Evolutionary conservation across 306 rosid genomes (phyloP).

Genomic region (Oemleria cerasiformis): DNA sequence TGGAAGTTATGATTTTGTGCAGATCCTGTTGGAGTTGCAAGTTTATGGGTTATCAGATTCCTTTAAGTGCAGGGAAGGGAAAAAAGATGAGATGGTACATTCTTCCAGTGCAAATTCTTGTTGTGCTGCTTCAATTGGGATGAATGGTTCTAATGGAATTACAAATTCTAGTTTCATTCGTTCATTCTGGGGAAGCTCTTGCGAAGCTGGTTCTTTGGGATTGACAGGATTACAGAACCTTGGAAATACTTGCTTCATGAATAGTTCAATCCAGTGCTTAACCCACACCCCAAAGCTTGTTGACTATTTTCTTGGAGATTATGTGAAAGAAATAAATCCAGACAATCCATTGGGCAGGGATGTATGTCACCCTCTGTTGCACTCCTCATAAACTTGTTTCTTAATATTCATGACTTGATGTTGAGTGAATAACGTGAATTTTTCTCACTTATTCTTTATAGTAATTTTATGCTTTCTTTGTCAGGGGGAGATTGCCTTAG

Average conservation of each 20-base stretch:
- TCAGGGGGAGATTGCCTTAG: slow-evolving; percentile 97
- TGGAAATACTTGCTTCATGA: slow-evolving; percentile 99
- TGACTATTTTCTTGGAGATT: slow-evolving; percentile 96
- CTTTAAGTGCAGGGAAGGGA: slow-evolving; percentile 67
- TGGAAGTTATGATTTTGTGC: slow-evolving; percentile 27
- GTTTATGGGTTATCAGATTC: slow-evolving; percentile 95
- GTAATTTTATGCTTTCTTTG: slow-evolving; percentile 23
- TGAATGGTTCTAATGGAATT: slow-evolving; percentile 61
- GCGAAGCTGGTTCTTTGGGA: slow-evolving; percentile 93
- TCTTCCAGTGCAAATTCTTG: slow-evolving; percentile 35
- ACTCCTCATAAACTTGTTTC: slow-evolving; percentile 12
- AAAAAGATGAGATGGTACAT: slow-evolving; percentile 53
- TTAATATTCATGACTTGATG: slow-evolving; percentile 18
- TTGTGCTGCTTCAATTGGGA: slow-evolving; percentile 40
- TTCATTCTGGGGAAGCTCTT: slow-evolving; percentile 55
- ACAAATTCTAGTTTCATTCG: slow-evolving; percentile 44
- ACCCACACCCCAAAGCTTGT: slow-evolving; percentile 95
- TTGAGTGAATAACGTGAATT: slow-evolving; percentile 12
- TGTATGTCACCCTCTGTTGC: slow-evolving; percentile 45
- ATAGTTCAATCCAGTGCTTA: slow-evolving; percentile 95
- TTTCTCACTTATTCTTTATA: slow-evolving; percentile 5
- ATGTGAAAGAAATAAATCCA: slow-evolving; percentile 82
- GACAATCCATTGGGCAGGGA: slow-evolving; percentile 94
- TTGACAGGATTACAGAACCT: slow-evolving; percentile 90
- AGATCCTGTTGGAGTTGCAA: slow-evolving; percentile 89